Evolutionary conservation across 305 asterid genomes (phyloP).

Genomic region (Fraxinus dipetala): DNA sequence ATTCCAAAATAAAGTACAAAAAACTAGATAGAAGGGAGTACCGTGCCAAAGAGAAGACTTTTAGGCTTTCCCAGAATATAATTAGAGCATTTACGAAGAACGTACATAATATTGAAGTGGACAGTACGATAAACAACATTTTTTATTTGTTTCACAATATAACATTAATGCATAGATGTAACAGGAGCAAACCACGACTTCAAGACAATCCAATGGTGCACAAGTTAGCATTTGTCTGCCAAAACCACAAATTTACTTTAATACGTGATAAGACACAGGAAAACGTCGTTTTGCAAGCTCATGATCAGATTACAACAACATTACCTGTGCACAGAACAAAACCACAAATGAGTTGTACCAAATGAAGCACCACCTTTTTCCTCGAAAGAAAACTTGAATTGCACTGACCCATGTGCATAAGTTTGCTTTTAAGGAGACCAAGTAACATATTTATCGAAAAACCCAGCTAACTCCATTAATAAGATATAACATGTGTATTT

Average conservation of each 20-base stretch:
- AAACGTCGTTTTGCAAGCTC: slow-evolving; percentile 14
- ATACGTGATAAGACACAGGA: not conserved
- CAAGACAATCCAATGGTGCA: slow-evolving; percentile 14
- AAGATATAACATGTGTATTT: not conserved
- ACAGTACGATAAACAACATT: not conserved
- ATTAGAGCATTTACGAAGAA: not conserved
- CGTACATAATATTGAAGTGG: not conserved
- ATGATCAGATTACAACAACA: slow-evolving; percentile 16
- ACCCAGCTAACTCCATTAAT: not conserved
- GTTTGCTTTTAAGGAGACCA: slow-evolving; percentile 15
- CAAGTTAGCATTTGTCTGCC: slow-evolving; percentile 21
- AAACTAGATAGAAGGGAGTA: not conserved
- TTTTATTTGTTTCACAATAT: not conserved
- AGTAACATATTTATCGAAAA: not conserved
- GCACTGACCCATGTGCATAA: slow-evolving; percentile 15
- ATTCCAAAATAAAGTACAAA: not conserved
- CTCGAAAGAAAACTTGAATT: slow-evolving; percentile 1
- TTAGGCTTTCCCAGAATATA: not conserved
- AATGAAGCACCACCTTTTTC: slow-evolving; percentile 19
- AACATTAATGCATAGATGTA: not conserved
- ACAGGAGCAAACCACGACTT: not conserved
- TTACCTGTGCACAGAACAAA: not conserved
- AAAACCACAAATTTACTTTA: not conserved
- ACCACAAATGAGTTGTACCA: slow-evolving; percentile 16
- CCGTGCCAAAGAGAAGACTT: not conserved